These are phyloP conservation scores for Aaosphaeria arxii DNA, from an alignment of 2,329 filamentous ascomycete species.

Conservation along the genomic window DNA sequence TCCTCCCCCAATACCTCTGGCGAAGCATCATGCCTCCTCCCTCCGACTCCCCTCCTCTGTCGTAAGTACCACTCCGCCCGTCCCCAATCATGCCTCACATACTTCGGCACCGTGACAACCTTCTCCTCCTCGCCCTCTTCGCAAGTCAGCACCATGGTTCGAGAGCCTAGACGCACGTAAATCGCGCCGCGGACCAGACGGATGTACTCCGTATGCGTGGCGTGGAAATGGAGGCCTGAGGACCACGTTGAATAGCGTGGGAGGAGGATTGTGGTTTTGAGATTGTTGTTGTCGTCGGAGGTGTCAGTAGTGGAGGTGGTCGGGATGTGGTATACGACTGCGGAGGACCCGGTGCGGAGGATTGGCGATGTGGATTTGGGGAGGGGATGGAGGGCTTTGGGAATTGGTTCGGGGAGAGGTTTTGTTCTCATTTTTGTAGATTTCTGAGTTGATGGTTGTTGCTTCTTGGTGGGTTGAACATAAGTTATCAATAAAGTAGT, in stretches of 20 bases:
- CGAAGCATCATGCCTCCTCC: not conserved
- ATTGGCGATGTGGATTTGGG: slow-evolving; percentile 11
- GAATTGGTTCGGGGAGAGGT: not conserved
- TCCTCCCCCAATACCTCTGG: slow-evolving; percentile 20
- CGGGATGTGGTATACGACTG: slow-evolving; percentile 39
- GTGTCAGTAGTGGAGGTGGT: slow-evolving; percentile 9
- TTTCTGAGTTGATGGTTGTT: no score
- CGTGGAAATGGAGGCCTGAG: slow-evolving; percentile 51
- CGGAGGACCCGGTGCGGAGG: slow-evolving; percentile 9
- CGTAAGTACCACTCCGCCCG: slow-evolving; percentile 27
- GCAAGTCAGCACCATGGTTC: slow-evolving; percentile 7
- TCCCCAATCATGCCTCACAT: slow-evolving; percentile 48
- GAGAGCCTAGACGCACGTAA: slow-evolving; percentile 13
- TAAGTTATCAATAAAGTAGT: no score
- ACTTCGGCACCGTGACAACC: slow-evolving; percentile 35
- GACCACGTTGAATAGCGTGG: slow-evolving; percentile 46
- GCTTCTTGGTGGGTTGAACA: no score
- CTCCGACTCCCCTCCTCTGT: not conserved
- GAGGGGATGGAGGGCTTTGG: slow-evolving; percentile 3
- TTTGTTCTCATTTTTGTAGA: not conserved
- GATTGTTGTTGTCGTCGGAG: slow-evolving; percentile 6
- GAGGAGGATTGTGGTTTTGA: slow-evolving; percentile 43
- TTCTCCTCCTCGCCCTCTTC: slow-evolving; percentile 4
- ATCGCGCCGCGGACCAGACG: slow-evolving; percentile 41
- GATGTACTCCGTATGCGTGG: slow-evolving; percentile 47